Conservation (phyloP, 257 asterid species). For the Nicotiana attenuata region DNA sequence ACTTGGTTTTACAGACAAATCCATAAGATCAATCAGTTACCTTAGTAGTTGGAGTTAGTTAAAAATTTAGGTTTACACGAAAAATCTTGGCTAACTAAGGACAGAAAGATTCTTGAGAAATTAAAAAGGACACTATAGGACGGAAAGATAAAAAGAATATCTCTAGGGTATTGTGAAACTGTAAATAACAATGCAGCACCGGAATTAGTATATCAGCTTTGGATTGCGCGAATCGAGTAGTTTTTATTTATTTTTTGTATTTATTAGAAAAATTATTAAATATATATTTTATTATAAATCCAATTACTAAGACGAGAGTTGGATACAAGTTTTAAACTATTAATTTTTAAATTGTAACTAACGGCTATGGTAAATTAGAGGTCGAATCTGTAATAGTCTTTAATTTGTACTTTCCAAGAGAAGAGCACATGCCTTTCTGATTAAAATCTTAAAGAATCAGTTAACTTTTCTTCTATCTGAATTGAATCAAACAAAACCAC, state of each 20-base stretch:
- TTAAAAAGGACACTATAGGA: no score
- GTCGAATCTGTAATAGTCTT: conserved; percentile 16
- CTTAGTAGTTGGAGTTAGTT: neutral
- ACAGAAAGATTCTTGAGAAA: neutral
- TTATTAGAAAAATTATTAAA: no score
- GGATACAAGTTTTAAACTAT: no score
- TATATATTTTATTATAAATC: no score
- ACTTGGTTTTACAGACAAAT: neutral
- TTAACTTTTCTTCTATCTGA: neutral
- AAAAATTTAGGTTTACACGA: neutral
- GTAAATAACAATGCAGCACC: neutral
- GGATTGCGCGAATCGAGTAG: no score
- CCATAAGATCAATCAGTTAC: neutral
- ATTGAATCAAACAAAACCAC: conserved; percentile 20
- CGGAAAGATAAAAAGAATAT: neutral
- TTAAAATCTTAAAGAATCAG: neutral
- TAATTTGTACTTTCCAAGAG: neutral
- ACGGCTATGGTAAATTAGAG: neutral
- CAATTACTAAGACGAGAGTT: no score
- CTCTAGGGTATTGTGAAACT: neutral
- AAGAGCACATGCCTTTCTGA: conserved; percentile 17
- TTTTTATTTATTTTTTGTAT: no score
- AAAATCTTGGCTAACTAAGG: neutral
- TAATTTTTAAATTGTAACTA: no score
- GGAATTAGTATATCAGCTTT: no score